Evolutionary conservation across 2,329 filamentous ascomycete species (phyloP), one percentile per base, ranked within the genome.

Genomic region (Colletotrichum cereale): DNA sequence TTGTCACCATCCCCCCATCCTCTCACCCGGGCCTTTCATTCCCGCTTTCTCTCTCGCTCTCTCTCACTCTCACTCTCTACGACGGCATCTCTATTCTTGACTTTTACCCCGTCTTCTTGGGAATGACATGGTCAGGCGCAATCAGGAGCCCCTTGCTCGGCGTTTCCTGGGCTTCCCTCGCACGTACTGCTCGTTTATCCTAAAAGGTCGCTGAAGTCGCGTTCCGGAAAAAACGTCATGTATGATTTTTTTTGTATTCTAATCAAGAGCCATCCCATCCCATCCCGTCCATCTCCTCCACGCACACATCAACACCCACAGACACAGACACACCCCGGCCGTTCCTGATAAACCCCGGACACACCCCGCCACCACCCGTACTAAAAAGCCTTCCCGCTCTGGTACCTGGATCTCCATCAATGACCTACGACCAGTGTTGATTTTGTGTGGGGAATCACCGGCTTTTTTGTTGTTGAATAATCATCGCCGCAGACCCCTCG

Each of bases 131-230:
- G 55, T 66, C 55, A 66, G 62, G 55, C 62, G 67, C 56, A 55
- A 61, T 61, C 62, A 61, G 67, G 67, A 66, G 55, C 62, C 24
- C 29, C 14, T 48, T 55, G 62, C 67, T 70, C 62, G 62, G 67
- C 67, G 67, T 55, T 55, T 61, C 61, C 53, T 70, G 67, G 67
- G 67, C 55, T 66, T 65, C 36, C 24, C 62, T 65, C 44, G 34
- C 34, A n/a, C 38, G 24, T 2, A 26, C 36, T 42, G 34, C 34
- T 24, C 36, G n/a, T 26, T 14, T 31, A 36, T 5, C 40, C 47
- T 44, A 65, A 64, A 65, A 65, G 61, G 26, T 24, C 66, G 36
- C 36, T 24, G 42, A 64, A n/a, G 36, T 26, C 53, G n/a, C 34
- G 29, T 21, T 44, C 34, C 12, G 53, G n/a, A n/a, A n/a, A n/a